Evolutionary conservation across 2,329 filamentous ascomycete genomes (phyloP), one percentile per base, ranked within the genome.

Genomic region (Lasiodiplodia citricola): DNA sequence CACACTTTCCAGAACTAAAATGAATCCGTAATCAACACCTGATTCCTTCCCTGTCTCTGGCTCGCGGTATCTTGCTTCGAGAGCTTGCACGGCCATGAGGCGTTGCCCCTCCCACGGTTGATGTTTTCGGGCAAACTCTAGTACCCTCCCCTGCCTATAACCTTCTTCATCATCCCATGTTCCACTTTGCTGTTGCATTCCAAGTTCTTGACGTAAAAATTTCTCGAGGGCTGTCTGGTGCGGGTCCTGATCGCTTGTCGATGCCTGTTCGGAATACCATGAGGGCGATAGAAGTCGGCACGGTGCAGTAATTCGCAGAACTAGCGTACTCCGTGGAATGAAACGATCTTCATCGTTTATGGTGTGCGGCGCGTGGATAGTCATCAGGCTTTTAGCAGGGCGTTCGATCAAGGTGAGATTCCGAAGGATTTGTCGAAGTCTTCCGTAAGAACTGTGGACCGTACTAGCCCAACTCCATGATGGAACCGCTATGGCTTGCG

Each of bases 401-500:
- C 4, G 25, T 28, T 28, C 4, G 25, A 1, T 18, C 38, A 14
- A 41, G 13, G 18, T 4, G 11, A 16, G 5, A 18, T 16, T 14
- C 16, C 1, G 38, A 41, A 4, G 14, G 13, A 3, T 16, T 5
- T 5, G 8, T 2, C 11, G 14, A 41, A 41, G 38, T 16, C 38
- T 16, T 18, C 1, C 16, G 5, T n/a, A n/a, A 44, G 4, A 16
- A 4, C 41, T 18, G 41, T 16, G 1, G 38, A 14, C 16, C 16
- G 16, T 2, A 7, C 41, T 44, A 7, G 41, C 41, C 41, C 41
- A 44, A 44, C 41, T 44, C 41, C 41, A 44, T 18, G 41, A 44
- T 7, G 41, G 41, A 2, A n/a, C 41, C 0, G 1, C 4, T n/a
- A 44, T 18, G 1, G 2, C 41, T 1, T 18, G 4, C 2, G 4